Evolutionary conservation across 805 yeast genomes (phyloP).

Genomic region (Nakazawaea ambrosiae): DNA sequence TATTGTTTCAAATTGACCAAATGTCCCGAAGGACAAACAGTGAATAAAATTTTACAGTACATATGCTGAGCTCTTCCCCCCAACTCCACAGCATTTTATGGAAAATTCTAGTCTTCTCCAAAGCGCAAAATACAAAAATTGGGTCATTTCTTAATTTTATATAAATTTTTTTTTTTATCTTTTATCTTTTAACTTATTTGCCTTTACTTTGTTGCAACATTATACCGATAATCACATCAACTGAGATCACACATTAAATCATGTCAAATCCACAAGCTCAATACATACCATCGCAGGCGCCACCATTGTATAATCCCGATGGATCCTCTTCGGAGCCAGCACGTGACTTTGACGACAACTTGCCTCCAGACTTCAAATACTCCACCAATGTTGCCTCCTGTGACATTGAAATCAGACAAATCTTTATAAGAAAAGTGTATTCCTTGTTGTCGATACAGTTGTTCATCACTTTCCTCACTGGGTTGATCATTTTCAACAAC

Average conservation of each 20-base stretch:
- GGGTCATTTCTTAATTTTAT: too few species aligned
- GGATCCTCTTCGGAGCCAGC: constrained; percentile 6
- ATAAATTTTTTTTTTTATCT: too few species aligned
- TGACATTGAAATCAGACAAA: constrained; percentile 65
- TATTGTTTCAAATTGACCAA: constrained; percentile 99
- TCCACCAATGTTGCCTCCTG: constrained; percentile 73
- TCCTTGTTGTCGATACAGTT: constrained; percentile 62
- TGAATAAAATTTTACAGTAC: background rate
- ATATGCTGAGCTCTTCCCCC: too few species aligned
- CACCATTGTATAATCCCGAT: constrained; percentile 9
- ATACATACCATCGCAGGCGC: constrained; percentile 8
- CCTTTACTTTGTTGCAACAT: too few species aligned
- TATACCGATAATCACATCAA: too few species aligned
- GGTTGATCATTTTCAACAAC: constrained; percentile 40
- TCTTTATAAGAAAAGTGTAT: constrained; percentile 76
- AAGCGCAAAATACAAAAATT: too few species aligned
- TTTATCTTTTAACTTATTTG: too few species aligned
- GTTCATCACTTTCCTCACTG: constrained; percentile 51
- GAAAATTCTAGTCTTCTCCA: too few species aligned
- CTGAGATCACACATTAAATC: too few species aligned
- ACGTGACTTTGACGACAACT: constrained; percentile 15
- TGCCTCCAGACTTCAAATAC: constrained; percentile 78
- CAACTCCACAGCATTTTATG: too few species aligned
- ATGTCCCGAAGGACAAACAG: constrained; percentile 62
- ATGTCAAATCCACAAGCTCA: too few species aligned